Conservation (phyloP, 768 basidiomycete species). For the Calocera cornea region DNA sequence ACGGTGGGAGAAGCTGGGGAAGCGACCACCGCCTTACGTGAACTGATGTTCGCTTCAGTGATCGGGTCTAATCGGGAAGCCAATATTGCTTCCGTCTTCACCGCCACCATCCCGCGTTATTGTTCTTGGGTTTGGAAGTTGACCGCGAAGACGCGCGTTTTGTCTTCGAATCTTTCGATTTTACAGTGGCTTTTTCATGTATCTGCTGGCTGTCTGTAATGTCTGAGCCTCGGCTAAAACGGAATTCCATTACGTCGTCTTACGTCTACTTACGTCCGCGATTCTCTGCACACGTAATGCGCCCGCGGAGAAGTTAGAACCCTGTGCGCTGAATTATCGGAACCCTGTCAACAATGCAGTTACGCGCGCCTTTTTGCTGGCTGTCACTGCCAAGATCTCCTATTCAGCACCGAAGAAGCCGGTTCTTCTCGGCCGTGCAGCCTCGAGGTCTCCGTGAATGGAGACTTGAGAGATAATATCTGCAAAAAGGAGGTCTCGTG, state of each 20-base stretch:
- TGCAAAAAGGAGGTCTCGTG: neutral
- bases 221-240: neutral
- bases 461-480: neutral
- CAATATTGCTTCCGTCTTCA: neutral
- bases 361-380: neutral
- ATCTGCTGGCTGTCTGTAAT: neutral
- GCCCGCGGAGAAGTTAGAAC: neutral
- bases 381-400: neutral
- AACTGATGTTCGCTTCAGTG: neutral
- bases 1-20: neutral
- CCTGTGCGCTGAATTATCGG: too few species aligned
- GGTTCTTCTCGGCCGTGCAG: neutral
- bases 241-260: neutral
- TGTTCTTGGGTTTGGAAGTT: neutral
- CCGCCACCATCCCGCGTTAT: neutral
- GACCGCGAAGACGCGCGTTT: neutral
- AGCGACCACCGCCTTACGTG: neutral
- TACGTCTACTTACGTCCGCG: neutral
- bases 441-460: neutral
- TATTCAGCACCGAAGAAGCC: neutral
- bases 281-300: neutral
- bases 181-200: neutral
- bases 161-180: neutral
- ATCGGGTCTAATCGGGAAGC: constrained; percentile 2
- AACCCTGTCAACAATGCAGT: neutral